Base-by-base conservation (phyloP, 495 filamentous ascomycete species). In the Aspergillus leporis region DNA sequence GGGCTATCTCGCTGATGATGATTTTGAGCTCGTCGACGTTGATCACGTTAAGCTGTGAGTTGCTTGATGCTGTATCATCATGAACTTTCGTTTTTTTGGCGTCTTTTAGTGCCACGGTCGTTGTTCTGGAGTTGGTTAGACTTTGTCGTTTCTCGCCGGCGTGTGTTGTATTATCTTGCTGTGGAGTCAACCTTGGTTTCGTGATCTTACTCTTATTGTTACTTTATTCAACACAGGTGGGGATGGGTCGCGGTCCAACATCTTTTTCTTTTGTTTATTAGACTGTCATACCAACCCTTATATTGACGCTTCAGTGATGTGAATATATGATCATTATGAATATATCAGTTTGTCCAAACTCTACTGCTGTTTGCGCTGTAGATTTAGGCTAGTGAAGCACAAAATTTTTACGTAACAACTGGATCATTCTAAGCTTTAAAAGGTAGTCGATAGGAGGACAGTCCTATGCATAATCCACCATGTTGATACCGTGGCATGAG, bases 21-120 rank as follows among this genome's bases (percentile, higher is more conserved):
- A 75, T 48, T 79, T 79, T 53, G 74, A 77, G 62, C 56, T 79
- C 50, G 69, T 79, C 19, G 66, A 69, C 46, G 64, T 59, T 45
- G 60, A 65, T 40, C 57, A 70, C n/a, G 3, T 53, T 19, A 21
- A 4, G 55, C 19, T 32, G 18, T 55, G 25, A 41, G 4, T 51
- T 22, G 48, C 16, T 38, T 23, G 36, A 31, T 56, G 30, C 36
- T 52, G 51, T 49, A 53, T 58, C 49, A 13, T 19, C 51, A 21
- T 52, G 28, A 2, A 14, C 51, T 18, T 19, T 36, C 55, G 40
- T 47, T 51, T 18, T 49, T 55, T 36, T 59, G 55, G 51, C 58
- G 54, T 61, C 50, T 49, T 45, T 46, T 3, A 16, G 38, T n/a
- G 38, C 38, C 38, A 12, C 38, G 43, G 30, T 45, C 30, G 19